These are phyloP conservation scores for Dactylellina parvicollis DNA, from an alignment of 2,329 filamentous ascomycete genomes.

Conservation along the genomic window DNA sequence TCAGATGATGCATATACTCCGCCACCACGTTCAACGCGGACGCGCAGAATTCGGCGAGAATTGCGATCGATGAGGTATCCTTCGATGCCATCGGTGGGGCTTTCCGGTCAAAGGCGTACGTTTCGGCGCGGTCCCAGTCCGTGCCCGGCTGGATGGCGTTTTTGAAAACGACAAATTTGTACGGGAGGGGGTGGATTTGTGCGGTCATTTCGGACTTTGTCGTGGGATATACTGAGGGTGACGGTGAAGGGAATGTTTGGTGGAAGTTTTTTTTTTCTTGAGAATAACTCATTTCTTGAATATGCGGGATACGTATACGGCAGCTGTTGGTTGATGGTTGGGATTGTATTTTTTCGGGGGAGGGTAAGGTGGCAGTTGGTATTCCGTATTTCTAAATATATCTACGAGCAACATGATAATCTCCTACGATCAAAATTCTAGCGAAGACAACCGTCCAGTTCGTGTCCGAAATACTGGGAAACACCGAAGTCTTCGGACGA, in stretches of 20 bases:
- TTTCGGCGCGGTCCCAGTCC: slow-evolving; percentile 11
- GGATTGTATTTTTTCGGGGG: neutral
- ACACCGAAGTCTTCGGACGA: neutral
- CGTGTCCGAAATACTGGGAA: slow-evolving; percentile 6
- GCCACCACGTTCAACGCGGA: neutral
- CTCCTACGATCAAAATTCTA: neutral
- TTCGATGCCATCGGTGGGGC: neutral
- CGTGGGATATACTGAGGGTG: too few species aligned
- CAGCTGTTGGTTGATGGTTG: too few species aligned
- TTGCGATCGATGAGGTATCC: neutral
- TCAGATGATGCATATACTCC: neutral
- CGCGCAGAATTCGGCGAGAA: slow-evolving; percentile 26
- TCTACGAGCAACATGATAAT: neutral
- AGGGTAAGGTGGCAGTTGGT: neutral
- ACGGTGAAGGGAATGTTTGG: too few species aligned
- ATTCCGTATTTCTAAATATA: neutral
- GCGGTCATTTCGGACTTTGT: neutral
- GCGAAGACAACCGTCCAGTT: slow-evolving; percentile 2
- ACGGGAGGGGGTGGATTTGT: neutral
- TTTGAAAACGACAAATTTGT: slow-evolving; percentile 36
- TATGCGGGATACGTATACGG: too few species aligned
- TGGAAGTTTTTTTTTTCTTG: too few species aligned
- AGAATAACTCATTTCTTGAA: too few species aligned
- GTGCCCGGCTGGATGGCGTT: slow-evolving; percentile 1
- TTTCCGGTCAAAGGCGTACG: slow-evolving; percentile 12